phyloP scores from a whole-genome alignment of 257 asterid species.

The Anisodus acutangulus region DNA sequence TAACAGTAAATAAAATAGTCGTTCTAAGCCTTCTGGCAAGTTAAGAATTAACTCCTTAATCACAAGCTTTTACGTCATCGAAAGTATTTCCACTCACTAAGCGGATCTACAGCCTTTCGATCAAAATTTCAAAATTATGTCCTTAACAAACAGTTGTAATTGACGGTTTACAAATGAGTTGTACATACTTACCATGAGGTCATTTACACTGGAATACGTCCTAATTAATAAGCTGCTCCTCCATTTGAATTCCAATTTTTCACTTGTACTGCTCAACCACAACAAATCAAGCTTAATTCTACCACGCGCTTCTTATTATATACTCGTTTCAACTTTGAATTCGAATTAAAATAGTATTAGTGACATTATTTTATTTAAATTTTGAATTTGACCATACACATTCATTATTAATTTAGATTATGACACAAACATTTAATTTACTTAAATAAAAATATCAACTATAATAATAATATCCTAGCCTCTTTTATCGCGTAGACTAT shows the following conservation, averaged over 20 bases:
- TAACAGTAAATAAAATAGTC: neutral
- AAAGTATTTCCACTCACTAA: neutral
- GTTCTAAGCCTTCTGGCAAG: neutral
- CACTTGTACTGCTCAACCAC: slow-evolving; percentile 43
- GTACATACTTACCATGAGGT: neutral
- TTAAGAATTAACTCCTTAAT: neutral
- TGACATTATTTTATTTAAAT: neutral
- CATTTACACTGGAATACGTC: neutral
- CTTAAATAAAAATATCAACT: neutral
- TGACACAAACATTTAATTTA: neutral
- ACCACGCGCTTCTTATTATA: slow-evolving; percentile 28
- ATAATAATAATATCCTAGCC: neutral
- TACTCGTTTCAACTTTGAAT: neutral
- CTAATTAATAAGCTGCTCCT: slow-evolving; percentile 27
- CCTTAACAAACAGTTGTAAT: neutral
- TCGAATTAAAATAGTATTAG: neutral
- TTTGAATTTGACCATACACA: neutral
- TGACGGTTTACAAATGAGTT: neutral
- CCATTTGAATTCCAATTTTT: slow-evolving; percentile 35
- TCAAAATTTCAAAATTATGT: neutral
- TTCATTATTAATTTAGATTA: neutral
- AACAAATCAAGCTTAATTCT: slow-evolving; percentile 31
- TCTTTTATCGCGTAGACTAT: neutral
- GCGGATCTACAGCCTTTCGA: neutral
- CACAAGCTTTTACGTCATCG: neutral